Evolutionary conservation across 169 alveolate genomes (phyloP), one percentile per base, ranked within the genome.

Genomic region (Eimeria zaria): DNA sequence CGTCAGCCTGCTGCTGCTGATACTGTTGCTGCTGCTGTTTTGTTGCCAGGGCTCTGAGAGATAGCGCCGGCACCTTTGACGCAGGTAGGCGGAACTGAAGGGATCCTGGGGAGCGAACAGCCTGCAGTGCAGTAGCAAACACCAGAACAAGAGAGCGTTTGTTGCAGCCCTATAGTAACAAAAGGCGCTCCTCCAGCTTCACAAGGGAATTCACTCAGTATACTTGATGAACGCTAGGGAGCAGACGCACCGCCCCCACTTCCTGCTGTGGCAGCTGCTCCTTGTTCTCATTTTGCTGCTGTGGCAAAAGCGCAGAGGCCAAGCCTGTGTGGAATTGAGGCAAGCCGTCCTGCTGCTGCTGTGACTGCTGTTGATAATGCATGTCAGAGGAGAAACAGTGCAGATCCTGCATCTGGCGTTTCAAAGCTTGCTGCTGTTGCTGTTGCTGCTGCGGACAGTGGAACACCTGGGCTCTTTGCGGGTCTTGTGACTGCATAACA

Each of bases 331-430:
- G 93, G 16, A 36, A n/a, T 27, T 69, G 73, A 18, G 81, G 44
- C 67, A 60, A 30, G 83, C 60, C 33, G 8, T 85, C 93, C 33
- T 36, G 81, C 24, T 58, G 81, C 83, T 85, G 81, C 80, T 85
- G 93, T 39, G 69, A 48, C 4, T 58, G 83, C 48, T 58, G 81
- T 67, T 85, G 93, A 46, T 51, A 12, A 14, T 55, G 81, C 58
- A 85, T 2, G 7, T 85, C 93, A 36, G 93, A 62, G 80, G 93
- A 81, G 12, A 85, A 39, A 41, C 93, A 85, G 48, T 85, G 93
- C 83, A 60, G 81, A 62, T 85, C 93, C 44, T 85, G 83, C 27
- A 85, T 39, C 93, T 85, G 93, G 44, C 93, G 93, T 51, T 85
- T 85, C 80, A 85, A 51, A 30, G 55, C 62, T 62, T 85, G 92